These are phyloP conservation scores for Candida freyschussii DNA, from an alignment of 1,139 yeast genomes.

Conservation along the genomic window DNA sequence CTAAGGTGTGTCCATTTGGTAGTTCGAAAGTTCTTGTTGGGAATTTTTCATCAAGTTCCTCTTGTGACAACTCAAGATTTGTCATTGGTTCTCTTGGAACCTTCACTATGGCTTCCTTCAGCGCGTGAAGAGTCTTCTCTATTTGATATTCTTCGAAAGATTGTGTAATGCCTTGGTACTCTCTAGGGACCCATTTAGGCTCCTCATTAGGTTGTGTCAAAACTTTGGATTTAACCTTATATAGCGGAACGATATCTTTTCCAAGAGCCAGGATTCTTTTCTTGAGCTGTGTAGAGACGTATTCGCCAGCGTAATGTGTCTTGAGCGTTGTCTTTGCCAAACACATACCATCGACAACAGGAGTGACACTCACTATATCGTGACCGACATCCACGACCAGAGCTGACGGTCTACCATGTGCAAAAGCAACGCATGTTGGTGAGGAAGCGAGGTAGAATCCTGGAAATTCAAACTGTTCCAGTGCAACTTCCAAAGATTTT, in stretches of 20 bases:
- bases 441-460: slow-evolving; percentile 83
- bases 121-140: slow-evolving; percentile 42
- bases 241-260: slow-evolving; percentile 26
- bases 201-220: slow-evolving; percentile 14
- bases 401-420: slow-evolving; percentile 91
- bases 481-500: slow-evolving; percentile 67
- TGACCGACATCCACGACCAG: slow-evolving; percentile 92
- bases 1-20: slow-evolving; percentile 61
- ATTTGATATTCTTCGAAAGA: slow-evolving; percentile 35
- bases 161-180: slow-evolving; percentile 31
- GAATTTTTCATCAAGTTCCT: slow-evolving; percentile 14
- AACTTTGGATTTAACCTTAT: slow-evolving; percentile 24
- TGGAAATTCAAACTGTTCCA: slow-evolving; percentile 72
- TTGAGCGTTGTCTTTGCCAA: slow-evolving; percentile 66
- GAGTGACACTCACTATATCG: slow-evolving; percentile 77
- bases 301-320: slow-evolving; percentile 63
- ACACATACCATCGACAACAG: slow-evolving; percentile 91
- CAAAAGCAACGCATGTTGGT: slow-evolving; percentile 89
- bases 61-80: slow-evolving; percentile 8
- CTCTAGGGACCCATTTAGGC: slow-evolving; percentile 27
- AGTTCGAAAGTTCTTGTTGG: slow-evolving; percentile 62
- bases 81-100: slow-evolving; percentile 29
- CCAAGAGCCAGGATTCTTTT: slow-evolving; percentile 16
- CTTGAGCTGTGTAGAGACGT: slow-evolving; percentile 40
- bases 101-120: slow-evolving; percentile 59